Evolutionary conservation across 768 basidiomycete genomes (phyloP), one percentile per base, ranked within the genome.

Genomic region (Leccinum sublutescens): DNA sequence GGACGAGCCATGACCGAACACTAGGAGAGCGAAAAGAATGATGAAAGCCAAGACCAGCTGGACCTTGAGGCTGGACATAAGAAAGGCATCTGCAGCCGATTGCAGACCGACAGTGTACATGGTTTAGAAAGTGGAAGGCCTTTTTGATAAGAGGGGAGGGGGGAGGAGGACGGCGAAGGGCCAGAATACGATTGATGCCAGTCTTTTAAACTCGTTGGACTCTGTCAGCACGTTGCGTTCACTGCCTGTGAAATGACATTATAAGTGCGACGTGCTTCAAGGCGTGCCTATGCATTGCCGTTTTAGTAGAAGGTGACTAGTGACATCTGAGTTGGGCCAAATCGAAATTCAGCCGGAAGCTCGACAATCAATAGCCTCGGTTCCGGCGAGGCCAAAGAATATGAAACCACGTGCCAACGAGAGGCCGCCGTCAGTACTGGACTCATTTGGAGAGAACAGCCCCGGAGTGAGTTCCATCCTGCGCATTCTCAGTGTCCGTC

Each of bases 31-130:
- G 65, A 75, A 66, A 61, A 75, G 64, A 65, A 75, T 66, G 56
- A 70, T 34, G 59, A 74, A 56, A 61, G 70, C 71, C 58, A 78
- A 55, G 31, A 71, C 64, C 52, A 77, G 67, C 65, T 71, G 74
- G 53, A 67, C 61, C 56, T 73, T 70, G 34, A 75, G 56, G 43
- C 70, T 66, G 36, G 77, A 72, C 51, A 76, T 58, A 57, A 75
- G 65, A 66, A 76, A 74, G 25, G 71, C 71, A 59, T 72, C 68
- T 61, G 76, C 68, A 61, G 77, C 69, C 60, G 73, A 73, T 56
- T 77, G 71, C 47, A 79, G 60, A 66, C 78, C 76, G 65, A 79
- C 74, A 36, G 78, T 74, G 51, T 76, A 76, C 79, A 80, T 80
- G 68, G 64, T 58, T 62, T 31, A 48, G 54, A 63, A 67, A 67